Conservation (phyloP, 805 yeast genomes). For the Candida multigemmis region DNA sequence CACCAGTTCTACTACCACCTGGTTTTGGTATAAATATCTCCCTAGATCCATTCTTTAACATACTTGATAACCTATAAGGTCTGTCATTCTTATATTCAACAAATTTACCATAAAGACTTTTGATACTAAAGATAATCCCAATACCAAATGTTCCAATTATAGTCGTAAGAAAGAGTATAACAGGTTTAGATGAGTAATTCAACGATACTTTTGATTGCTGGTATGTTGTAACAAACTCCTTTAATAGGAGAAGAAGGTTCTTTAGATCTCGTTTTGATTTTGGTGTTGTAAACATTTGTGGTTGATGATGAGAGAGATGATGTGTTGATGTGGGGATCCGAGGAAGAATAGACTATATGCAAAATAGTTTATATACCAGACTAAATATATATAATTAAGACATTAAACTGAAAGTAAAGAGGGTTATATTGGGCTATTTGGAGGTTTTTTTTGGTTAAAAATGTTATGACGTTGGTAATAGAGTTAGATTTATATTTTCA, state of each 20-base stretch:
- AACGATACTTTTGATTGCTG: constrained; percentile 26
- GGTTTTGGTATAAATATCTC: constrained; percentile 41
- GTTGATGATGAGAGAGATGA: constrained; percentile 22
- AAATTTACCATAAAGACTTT: constrained; percentile 18
- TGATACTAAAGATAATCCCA: constrained; percentile 22
- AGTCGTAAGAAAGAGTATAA: constrained; percentile 30
- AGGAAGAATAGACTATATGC: background rate
- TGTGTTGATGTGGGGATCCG: background rate
- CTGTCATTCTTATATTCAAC: constrained; percentile 18
- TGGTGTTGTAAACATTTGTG: constrained; percentile 21
- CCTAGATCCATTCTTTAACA: constrained; percentile 37
- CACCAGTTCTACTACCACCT: constrained; percentile 19
- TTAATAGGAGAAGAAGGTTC: constrained; percentile 21
- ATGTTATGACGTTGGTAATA: no score
- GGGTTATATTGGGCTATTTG: background rate
- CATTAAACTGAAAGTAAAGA: no score
- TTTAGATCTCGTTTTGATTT: constrained; percentile 23
- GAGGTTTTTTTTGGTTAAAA: background rate
- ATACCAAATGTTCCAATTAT: constrained; percentile 31
- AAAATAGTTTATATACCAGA: no score
- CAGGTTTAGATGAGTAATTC: constrained; percentile 34
- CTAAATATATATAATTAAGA: no score
- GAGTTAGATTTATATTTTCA: no score
- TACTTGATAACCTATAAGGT: constrained; percentile 28
- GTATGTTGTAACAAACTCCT: constrained; percentile 26